Base-by-base conservation (phyloP, 2,329 filamentous ascomycete genomes). In the Diaporthe aspalathi region DNA sequence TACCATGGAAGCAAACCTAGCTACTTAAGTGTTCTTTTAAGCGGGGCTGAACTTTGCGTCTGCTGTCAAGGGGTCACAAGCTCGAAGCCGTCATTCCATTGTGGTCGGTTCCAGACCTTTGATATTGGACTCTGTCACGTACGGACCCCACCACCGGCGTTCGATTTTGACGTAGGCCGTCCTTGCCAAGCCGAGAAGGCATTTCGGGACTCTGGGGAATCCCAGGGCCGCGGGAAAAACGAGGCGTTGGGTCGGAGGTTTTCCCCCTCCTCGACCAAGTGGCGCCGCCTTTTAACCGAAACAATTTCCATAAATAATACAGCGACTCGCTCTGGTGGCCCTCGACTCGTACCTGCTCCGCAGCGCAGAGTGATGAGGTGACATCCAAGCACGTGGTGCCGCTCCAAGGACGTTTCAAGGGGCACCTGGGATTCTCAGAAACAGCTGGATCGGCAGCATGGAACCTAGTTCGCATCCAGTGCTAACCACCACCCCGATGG, bases 381-480 rank as follows among this genome's bases (percentile, higher is more conserved):
- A 50, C 60, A 50, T 65, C 60, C 45, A 65, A 65, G 60, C 60
- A 65, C 60, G 60, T 65, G 60, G 60, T 50, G 60, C 43, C 60
- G 60, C 60, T 14, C 60, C 60, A 65, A 65, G 43, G 60, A 24
- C 60, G 60, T 65, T 65, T 65, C 60, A 65, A 65, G 60, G 60
- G 60, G 60, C 43, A 38, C 29, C 60, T 38, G 45, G 60, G 29
- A 50, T 49, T 49, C 27, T 63, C 60, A 50, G 45, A 50, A 65
- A 50, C 45, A 24, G 29, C 60, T 65, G 60, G 60, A 65, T 65
- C 60, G 50, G 60, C 45, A 38, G 60, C 60, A 50, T 65, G 60
- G 60, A 50, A 50, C 60, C 60, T 9, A 29, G 45, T 65, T 63
- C 22, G 40, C 57, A 5, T 27, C 45, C 38, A 29, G 56, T 60